Conservation (phyloP, 805 yeast species). For the Candida boidinii region DNA sequence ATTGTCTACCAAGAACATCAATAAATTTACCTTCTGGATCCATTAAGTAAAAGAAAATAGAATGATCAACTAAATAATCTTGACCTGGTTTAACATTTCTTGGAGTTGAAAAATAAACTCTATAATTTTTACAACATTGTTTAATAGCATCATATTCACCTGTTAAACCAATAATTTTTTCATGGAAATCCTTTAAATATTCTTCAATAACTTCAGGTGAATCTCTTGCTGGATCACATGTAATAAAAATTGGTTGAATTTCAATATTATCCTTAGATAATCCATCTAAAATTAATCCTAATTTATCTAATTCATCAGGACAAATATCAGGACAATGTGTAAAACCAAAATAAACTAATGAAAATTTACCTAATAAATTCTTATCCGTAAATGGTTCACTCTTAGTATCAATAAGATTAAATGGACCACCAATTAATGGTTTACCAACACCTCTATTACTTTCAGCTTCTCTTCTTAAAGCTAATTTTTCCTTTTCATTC, state of each 20-base stretch:
- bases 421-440: slow-evolving; percentile 90
- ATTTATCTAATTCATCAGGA: slow-evolving; percentile 93
- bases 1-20: slow-evolving; percentile 90
- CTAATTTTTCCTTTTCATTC: slow-evolving; percentile 67
- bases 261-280: slow-evolving; percentile 48
- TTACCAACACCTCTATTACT: slow-evolving; percentile 83
- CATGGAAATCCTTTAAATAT: slow-evolving; percentile 85
- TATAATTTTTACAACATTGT: slow-evolving; percentile 74
- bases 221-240: slow-evolving; percentile 97
- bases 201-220: slow-evolving; percentile 76
- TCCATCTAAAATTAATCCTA: slow-evolving; percentile 62
- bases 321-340: slow-evolving; percentile 98
- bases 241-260: slow-evolving; percentile 82
- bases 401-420: slow-evolving; percentile 60
- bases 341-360: slow-evolving; percentile 90
- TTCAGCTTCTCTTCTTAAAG: slow-evolving; percentile 71
- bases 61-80: slow-evolving; percentile 94
- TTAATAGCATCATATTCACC: slow-evolving; percentile 85
- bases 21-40: slow-evolving; percentile 97
- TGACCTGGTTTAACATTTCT: slow-evolving; percentile 91
- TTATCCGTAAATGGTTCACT: slow-evolving; percentile 71
- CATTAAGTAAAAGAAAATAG: slow-evolving; percentile 94
- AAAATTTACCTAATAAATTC: slow-evolving; percentile 68
- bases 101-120: slow-evolving; percentile 98
- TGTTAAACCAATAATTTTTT: slow-evolving; percentile 81